Evolutionary conservation across 2,329 filamentous ascomycete species (phyloP).

Genomic region (Apiospora rasikravindrae): DNA sequence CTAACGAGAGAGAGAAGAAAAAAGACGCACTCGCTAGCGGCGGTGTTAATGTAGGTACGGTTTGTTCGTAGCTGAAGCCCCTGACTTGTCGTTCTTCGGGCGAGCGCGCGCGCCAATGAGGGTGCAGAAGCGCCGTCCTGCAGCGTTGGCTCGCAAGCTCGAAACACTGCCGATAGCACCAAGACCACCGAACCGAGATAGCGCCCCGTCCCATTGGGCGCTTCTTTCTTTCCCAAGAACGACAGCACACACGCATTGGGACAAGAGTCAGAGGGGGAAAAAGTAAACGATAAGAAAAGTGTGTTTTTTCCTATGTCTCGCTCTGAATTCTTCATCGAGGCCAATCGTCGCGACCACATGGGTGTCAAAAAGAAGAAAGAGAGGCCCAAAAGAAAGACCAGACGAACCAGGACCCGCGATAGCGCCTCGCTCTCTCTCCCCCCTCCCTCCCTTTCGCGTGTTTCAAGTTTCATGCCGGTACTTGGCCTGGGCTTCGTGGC

Average conservation of each 20-base stretch:
- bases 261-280: background rate
- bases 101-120: constrained; percentile 11
- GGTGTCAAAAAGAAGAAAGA: background rate
- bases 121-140: constrained; percentile 2
- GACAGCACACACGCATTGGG: background rate
- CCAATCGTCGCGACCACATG: background rate
- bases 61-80: background rate
- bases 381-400: constrained; percentile 1
- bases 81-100: constrained; percentile 4
- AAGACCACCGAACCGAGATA: constrained; percentile 6
- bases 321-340: background rate
- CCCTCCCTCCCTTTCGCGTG: background rate
- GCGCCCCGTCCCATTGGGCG: background rate
- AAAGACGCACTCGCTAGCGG: background rate
- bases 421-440: too few relatives aligned
- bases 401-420: constrained; percentile 12
- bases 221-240: background rate
- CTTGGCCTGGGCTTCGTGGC: background rate
- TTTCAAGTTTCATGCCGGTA: constrained; percentile 11
- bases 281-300: background rate
- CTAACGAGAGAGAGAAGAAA: background rate
- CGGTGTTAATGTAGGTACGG: constrained; percentile 9
- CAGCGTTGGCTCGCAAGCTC: constrained; percentile 1
- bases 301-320: background rate
- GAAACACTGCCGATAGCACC: constrained; percentile 17